Base-by-base conservation (phyloP, 1,139 yeast species). In the Geotrichum bryndzae region DNA sequence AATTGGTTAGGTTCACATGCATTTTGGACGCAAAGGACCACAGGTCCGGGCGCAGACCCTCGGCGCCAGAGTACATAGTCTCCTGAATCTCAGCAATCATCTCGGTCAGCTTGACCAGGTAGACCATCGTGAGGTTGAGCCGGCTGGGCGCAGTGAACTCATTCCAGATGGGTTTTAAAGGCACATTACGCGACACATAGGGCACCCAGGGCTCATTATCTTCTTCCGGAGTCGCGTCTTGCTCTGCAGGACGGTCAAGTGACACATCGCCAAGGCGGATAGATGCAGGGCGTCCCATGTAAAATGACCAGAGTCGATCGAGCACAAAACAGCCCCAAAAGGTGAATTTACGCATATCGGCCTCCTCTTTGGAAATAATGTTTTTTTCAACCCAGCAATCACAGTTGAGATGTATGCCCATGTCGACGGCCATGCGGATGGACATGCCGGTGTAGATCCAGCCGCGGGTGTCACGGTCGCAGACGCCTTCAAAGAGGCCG, bases 381-480 rank as follows among this genome's bases (percentile, higher is more conserved):
- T 70, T 70, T 25, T 64, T 61, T 22, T 67, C 66, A 18, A 63
- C 63, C 52, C 68, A 62, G 13, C 61, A 53, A 27, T 58, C 59
- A 29, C 65, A 64, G 58, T 68, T 68, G 22, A 68, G 54, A 56
- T 68, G 70, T 5, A 66, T 52, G 3, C 71, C 71, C 56, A 68
- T 58, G 54, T 68, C 71, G 4, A 67, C 58, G 5, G 70, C 70
- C 68, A 68, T 68, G 29, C 71, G 61, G 51, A 67, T 65, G 2
- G 71, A 70, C 67, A 68, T 68, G 8, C 71, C 70, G 7, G 68
- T 66, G 56, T 68, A 67, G 2, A 68, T 65, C 70, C 70, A 68
- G 8, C 70, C 71, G 7, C 65, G 59, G 29, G 69, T 63, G 53
- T 68, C 67, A 35, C 68, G 53, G 25, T 69, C 69, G 52, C 63